Base-by-base conservation (phyloP, 1,139 yeast genomes). In the Debaryomyces coudertii region DNA sequence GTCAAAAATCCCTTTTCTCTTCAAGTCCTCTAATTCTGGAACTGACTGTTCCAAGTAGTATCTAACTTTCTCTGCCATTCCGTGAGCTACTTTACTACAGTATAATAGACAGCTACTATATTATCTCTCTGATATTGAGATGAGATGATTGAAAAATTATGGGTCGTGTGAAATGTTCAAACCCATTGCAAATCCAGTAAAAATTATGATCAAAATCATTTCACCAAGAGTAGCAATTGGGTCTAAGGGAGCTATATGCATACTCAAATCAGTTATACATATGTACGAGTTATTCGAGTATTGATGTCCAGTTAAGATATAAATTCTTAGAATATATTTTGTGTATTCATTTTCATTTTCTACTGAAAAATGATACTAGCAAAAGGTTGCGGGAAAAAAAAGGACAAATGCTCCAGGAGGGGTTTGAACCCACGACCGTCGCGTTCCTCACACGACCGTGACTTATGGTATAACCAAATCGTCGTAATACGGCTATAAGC, bases 11-110 rank as follows among this genome's bases (percentile, higher is more conserved):
- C 92, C 93, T 61, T 89, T 87, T 50, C 79, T 80, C 51, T 86
- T 83, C 41, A 95, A 79, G 62, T 93, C 99, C 60, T 90, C 93
- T 49, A 95, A 77, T 68, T 95, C 99, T 0, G 97, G 96, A 60
- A 93, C 92, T 7, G 92, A 79, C 67, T 84, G 90, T 67, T 83
- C 96, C 64, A 88, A 71, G 62, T 83, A 85, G 65, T 80, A 87
- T 66, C 95, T 79, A 22, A 87, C 85, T 57, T 84, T 85, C 43
- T 88, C 88, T 20, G 90, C 80, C 92, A 85, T 86, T 40, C 27
- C 53, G 28, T 18, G 23, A 24, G 15, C 12, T 40, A 27, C 9
- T 25, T 29, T 14, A 15, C 25, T 16, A 27, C 9, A 15, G 9
- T 43, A 16, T 24, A 23, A 9, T 23, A n/a, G n/a, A 6, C n/a